Evolutionary conservation across 2,329 filamentous ascomycete genomes (phyloP), one percentile per base, ranked within the genome.

Genomic region (Reticulascus tulasneorum): DNA sequence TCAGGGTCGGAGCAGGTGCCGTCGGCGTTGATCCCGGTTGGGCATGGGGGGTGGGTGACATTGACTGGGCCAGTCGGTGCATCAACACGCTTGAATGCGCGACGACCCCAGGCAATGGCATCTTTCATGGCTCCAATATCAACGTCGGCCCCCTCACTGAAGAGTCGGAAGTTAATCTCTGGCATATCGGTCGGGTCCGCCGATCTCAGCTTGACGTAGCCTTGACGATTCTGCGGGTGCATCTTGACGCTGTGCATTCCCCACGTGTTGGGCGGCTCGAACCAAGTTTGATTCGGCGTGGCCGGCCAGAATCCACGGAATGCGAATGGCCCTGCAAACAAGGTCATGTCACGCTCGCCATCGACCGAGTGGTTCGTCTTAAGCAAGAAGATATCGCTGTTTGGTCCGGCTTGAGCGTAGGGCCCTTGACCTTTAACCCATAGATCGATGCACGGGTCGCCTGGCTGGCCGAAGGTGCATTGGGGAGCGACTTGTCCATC

Each of bases 141-240:
- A 50, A 69, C 59, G 11, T 67, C 66, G 7, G 67, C 63, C 3
- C 72, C 69, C 17, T 66, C 52, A 12, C 59, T 62, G 64, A 66
- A 79, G 50, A 69, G 75, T 48, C 73, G 73, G 62, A 79, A 79
- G 52, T 71, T 67, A 50, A 82, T 80, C 20, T 71, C 56, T 0
- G 82, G 82, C n/a, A 71, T 69, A 36, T 84, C 81, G 2, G 71
- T 69, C 0, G 81, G 79, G 49, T 84, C 69, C 0, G 71, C 62
- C 0, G 77, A 82, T 13, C 63, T 66, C 6, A 86, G 66, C 4
- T 62, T 72, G n/a, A 86, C 79, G 1, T 67, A 77, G n/a, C 82
- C 82, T 9, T 68, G 67, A 31, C 69, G 66, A 29, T 84, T 85
- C 8, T 62, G 58, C 17, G 59, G 61, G 35, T 66, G 66, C 20